A percentile compares a stretch with the other conserved stretches of the same genome.
Conservation (phyloP, 2,329 filamentous ascomycete species). For the Didymella segeticola region DNA sequence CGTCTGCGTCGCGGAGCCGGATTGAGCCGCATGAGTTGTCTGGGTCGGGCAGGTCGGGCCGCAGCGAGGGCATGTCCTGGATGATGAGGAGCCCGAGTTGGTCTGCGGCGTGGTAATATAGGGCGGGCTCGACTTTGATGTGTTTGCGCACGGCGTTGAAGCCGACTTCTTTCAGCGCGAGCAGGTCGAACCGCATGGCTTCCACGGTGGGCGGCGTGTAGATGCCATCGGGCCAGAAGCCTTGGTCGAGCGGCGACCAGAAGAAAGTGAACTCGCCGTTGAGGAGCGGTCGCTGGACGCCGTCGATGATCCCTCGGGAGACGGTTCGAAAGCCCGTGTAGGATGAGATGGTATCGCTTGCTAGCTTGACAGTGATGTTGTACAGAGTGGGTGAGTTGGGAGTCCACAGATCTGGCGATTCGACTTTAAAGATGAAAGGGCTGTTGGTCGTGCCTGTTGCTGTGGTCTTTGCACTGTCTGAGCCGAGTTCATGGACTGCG, state of each 20-base stretch:
- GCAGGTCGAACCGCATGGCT: constrained; percentile 71
- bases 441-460: constrained; percentile 56
- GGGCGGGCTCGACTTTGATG: constrained; percentile 71
- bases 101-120: constrained; percentile 74
- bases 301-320: constrained; percentile 62
- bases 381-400: constrained; percentile 69
- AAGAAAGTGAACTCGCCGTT: constrained; percentile 74
- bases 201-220: constrained; percentile 70
- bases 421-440: constrained; percentile 63
- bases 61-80: constrained; percentile 73
- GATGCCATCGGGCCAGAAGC: constrained; percentile 74
- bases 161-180: constrained; percentile 68
- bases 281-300: constrained; percentile 66
- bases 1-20: constrained; percentile 37
- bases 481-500: constrained; percentile 44
- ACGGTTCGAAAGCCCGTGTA: constrained; percentile 75
- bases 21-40: constrained; percentile 19
- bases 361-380: constrained; percentile 64
- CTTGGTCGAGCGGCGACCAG: constrained; percentile 74
- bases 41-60: constrained; percentile 28
- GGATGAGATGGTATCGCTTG: constrained; percentile 63
- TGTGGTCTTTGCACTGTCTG: constrained; percentile 52
- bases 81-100: constrained; percentile 70
- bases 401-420: constrained; percentile 67
- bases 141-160: constrained; percentile 77